phyloP scores from a whole-genome alignment of 2,329 filamentous ascomycete species.

The Arthroderma sp. region DNA sequence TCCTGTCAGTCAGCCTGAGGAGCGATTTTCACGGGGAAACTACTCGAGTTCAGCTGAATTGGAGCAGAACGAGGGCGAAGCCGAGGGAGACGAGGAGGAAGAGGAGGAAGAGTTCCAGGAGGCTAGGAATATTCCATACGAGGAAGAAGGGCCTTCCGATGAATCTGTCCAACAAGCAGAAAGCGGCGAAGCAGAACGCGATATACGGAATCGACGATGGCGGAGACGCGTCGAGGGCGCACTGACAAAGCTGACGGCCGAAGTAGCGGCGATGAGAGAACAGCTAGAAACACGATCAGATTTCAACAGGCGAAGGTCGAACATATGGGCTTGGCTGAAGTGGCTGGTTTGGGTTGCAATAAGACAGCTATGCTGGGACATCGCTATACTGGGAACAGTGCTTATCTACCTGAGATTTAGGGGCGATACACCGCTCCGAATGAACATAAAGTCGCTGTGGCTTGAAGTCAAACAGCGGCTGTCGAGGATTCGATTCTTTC shows the following conservation, averaged over 20 bases:
- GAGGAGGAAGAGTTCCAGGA: slow-evolving; percentile 16
- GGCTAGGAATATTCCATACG: slow-evolving; percentile 11
- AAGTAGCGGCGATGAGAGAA: slow-evolving; percentile 82
- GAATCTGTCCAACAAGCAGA: slow-evolving; percentile 19
- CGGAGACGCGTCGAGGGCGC: slow-evolving; percentile 70
- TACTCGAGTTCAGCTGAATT: slow-evolving; percentile 22
- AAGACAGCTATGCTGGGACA: slow-evolving; percentile 63
- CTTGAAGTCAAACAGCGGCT: slow-evolving; percentile 23
- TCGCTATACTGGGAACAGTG: slow-evolving; percentile 36
- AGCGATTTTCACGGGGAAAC: slow-evolving; percentile 31
- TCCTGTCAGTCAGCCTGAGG: slow-evolving; percentile 75
- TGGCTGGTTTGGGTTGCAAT: slow-evolving; percentile 56
- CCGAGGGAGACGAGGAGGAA: slow-evolving; percentile 24
- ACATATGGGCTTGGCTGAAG: slow-evolving; percentile 54
- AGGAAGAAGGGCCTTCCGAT: slow-evolving; percentile 32
- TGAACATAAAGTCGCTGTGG: slow-evolving; percentile 18
- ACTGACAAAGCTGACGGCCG: slow-evolving; percentile 77
- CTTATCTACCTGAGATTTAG: slow-evolving; percentile 30
- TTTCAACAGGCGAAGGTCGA: slow-evolving; percentile 52
- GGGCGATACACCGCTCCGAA: slow-evolving; percentile 31
- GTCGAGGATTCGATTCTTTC: slow-evolving; percentile 16
- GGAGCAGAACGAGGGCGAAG: slow-evolving; percentile 36
- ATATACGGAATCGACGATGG: slow-evolving; percentile 46
- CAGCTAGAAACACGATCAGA: slow-evolving; percentile 69
- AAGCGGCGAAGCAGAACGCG: slow-evolving; percentile 12